Conservation (phyloP, 2,329 filamentous ascomycete species). For the Lasiodiplodia citricola region DNA sequence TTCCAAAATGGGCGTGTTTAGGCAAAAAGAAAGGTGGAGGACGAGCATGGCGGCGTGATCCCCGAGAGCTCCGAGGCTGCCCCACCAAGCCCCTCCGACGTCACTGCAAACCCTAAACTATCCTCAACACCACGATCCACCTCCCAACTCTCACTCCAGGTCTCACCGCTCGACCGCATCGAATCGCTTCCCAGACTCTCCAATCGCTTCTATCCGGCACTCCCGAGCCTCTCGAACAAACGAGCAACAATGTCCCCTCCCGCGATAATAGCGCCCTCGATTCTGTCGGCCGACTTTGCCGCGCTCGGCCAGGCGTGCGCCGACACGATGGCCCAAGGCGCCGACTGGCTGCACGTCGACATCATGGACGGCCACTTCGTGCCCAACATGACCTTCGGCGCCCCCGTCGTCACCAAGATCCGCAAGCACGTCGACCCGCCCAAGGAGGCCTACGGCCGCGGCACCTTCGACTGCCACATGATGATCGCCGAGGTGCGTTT, state of each 20-base stretch:
- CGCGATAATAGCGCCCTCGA: constrained; percentile 97
- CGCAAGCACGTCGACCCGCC: constrained; percentile 82
- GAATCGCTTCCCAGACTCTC: background rate
- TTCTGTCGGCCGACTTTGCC: constrained; percentile 95
- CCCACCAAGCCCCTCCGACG: constrained; percentile 26
- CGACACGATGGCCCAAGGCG: constrained; percentile 81
- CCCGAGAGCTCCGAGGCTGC: constrained; percentile 8
- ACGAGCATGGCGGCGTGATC: background rate
- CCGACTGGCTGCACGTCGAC: constrained; percentile 57
- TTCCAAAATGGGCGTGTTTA: background rate
- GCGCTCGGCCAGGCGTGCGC: constrained; percentile 85
- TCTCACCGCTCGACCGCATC: background rate
- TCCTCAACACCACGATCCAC: background rate
- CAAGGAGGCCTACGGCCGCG: constrained; percentile 71
- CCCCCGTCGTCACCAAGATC: constrained; percentile 94
- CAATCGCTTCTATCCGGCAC: background rate
- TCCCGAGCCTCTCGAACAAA: background rate
- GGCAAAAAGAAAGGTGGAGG: background rate
- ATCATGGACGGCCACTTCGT: constrained; percentile 97
- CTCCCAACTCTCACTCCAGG: background rate
- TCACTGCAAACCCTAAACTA: constrained; percentile 8
- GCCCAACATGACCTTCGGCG: constrained; percentile 96
- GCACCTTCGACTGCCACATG: constrained; percentile 99
- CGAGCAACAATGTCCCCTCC: constrained; percentile 77
- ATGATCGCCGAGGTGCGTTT: constrained; percentile 89